These are phyloP conservation scores for Pisolithus marmoratus DNA, from an alignment of 768 basidiomycete species.

Conservation along the genomic window DNA sequence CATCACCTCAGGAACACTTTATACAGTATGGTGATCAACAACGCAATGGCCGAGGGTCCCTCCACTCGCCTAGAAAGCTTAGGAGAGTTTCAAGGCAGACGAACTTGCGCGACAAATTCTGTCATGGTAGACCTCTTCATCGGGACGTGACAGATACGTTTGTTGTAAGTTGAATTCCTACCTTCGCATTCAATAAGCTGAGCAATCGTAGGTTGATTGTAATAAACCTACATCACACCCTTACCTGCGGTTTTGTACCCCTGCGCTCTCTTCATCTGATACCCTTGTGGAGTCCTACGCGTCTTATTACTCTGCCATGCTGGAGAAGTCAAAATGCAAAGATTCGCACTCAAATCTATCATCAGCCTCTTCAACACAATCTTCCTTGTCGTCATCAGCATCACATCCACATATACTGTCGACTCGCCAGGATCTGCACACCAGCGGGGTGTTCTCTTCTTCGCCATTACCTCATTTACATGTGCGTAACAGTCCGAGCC, in stretches of 20 bases:
- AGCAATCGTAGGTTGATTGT: no score
- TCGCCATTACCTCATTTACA: conserved; percentile 6
- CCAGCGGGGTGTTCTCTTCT: background rate
- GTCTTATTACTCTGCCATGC: background rate
- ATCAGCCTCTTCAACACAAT: conserved; percentile 9
- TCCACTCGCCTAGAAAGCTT: conserved; percentile 9
- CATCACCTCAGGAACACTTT: background rate
- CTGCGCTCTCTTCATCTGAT: conserved; percentile 17
- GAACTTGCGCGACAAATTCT: conserved; percentile 23
- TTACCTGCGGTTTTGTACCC: conserved; percentile 3
- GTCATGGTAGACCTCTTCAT: conserved; percentile 5
- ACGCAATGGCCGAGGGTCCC: background rate
- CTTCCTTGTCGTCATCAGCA: conserved; percentile 1
- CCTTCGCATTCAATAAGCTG: background rate
- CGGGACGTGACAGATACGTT: conserved; percentile 13
- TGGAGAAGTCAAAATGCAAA: conserved; percentile 14
- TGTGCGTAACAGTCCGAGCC: conserved; percentile 6
- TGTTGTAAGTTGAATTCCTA: background rate
- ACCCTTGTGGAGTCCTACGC: conserved; percentile 19
- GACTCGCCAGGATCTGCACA: background rate
- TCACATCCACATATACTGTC: background rate
- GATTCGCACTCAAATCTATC: conserved; percentile 17
- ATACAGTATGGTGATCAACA: background rate
- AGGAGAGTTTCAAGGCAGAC: conserved; percentile 18
- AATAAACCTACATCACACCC: background rate